Base-by-base conservation (phyloP, 192 early-diverging fungal genomes). In the Coemansia sp. region DNA sequence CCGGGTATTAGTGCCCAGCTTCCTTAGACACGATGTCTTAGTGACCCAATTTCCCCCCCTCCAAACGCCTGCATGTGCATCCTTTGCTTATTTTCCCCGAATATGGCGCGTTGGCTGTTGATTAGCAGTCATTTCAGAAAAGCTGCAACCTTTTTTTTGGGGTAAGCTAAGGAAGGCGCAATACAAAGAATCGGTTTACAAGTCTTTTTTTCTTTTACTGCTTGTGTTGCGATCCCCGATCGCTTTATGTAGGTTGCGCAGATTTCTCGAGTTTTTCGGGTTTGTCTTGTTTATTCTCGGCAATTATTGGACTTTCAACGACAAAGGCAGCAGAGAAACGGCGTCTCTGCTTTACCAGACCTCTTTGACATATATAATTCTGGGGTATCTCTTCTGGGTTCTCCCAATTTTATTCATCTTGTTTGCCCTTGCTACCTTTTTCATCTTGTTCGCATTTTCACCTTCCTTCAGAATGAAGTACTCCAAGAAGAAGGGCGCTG, bases 251-350 rank as follows among this genome's bases (percentile, higher is more conserved):
- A 89, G 90, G 33, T 52, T 88, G 34, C 90, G 89, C 75, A 85
- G 85, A 7, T 61, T 87, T 51, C 75, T 91, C 9, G 86, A 89
- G 60, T 41, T 89, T n/a, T 75, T 87, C 69, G 79, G 85, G 20
- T 82, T 87, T n/a, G 74, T 89, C 15, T 81, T 89, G 84, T 92
- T 91, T 65, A 73, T 92, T 52, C 66, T 86, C 56, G 91, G 89
- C 68, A 93, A 93, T 70, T 89, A 88, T 71, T 87, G 88, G 64
- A 65, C 91, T 37, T 92, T 93, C 70, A 75, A 76, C 28, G 78
- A 76, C 54, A 56, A 65, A 9, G 63, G 56, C 7, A 90, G 87
- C 66, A 70, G 70, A 28, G 2, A 56, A 0, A 73, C 70, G 48
- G 88, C 91, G 39, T 88, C 88, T 3, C 68, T 72, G 41, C 70